Evolutionary conservation across 495 filamentous ascomycete species (phyloP).

Genomic region (Chaetomidium leptoderma): DNA sequence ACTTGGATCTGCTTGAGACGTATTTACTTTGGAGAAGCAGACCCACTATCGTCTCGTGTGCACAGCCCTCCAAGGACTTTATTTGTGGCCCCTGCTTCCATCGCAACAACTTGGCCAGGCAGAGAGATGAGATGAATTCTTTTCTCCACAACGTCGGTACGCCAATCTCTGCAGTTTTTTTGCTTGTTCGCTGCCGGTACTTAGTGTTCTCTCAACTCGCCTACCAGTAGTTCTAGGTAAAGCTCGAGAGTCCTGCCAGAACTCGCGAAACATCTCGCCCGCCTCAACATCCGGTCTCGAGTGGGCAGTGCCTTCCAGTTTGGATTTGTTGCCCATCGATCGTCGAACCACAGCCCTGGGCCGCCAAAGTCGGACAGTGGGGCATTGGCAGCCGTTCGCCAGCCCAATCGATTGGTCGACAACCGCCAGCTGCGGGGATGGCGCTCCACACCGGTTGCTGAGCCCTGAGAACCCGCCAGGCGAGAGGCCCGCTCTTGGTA

Average conservation of each 20-base stretch:
- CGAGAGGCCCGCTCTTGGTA: neutral
- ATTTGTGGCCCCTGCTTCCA: no score
- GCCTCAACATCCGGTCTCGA: no score
- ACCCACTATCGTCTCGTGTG: neutral
- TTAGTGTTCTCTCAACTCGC: no score
- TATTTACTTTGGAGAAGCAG: constrained; percentile 7
- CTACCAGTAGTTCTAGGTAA: no score
- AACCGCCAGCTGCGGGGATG: neutral
- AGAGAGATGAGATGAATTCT: constrained; percentile 1
- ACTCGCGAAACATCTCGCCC: no score
- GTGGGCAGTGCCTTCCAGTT: no score
- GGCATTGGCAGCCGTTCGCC: neutral
- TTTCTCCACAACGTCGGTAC: neutral
- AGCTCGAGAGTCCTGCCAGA: no score
- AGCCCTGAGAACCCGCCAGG: no score
- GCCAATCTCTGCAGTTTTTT: neutral
- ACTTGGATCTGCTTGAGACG: no score
- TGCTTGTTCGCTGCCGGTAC: no score
- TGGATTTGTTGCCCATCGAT: no score
- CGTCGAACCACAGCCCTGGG: constrained; percentile 20
- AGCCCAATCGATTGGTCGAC: neutral
- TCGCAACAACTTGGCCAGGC: neutral
- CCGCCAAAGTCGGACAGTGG: constrained; percentile 4
- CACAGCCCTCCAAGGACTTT: no score
- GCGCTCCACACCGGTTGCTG: neutral